These are phyloP conservation scores for Nasturtium officinale DNA, from an alignment of 345 rosid species.

Conservation along the genomic window DNA sequence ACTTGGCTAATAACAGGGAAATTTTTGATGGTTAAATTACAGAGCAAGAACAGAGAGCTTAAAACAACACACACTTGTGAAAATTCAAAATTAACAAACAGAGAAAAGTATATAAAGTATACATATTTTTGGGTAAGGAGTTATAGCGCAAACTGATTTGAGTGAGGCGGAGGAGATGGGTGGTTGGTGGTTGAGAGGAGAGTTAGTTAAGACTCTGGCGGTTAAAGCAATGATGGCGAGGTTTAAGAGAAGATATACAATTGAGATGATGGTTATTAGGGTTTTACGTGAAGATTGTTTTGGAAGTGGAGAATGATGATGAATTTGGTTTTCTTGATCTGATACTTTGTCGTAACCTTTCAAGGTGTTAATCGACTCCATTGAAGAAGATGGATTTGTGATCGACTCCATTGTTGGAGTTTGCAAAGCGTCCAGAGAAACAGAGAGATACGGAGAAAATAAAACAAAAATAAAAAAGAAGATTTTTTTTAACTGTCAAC, in stretches of 20 bases:
- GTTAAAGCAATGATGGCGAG: constrained; percentile 45
- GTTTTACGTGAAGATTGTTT: constrained; percentile 39
- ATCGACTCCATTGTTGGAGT: too few species aligned
- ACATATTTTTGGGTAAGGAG: constrained; percentile 67
- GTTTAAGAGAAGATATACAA: constrained; percentile 49
- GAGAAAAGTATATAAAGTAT: constrained; percentile 20
- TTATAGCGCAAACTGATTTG: constrained; percentile 58
- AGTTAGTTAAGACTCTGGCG: constrained; percentile 45
- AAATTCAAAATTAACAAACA: constrained; percentile 2
- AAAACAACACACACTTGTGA: neutral
- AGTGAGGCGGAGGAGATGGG: constrained; percentile 45
- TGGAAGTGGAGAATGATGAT: constrained; percentile 28
- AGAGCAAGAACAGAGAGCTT: constrained; percentile 3
- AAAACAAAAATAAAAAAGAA: too few species aligned
- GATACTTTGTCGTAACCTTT: constrained; percentile 74
- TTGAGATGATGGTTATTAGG: constrained; percentile 43
- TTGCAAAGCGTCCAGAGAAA: too few species aligned
- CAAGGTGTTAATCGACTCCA: constrained; percentile 64
- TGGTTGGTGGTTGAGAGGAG: constrained; percentile 49
- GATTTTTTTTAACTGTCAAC: too few species aligned
- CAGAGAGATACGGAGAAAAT: too few species aligned
- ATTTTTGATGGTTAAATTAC: too few species aligned
- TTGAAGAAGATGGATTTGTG: constrained; percentile 9
- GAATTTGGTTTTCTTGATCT: constrained; percentile 48
- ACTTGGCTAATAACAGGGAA: too few species aligned